Base-by-base conservation (phyloP, 116 monocot genomes). In the Cymodocea nodosa region DNA sequence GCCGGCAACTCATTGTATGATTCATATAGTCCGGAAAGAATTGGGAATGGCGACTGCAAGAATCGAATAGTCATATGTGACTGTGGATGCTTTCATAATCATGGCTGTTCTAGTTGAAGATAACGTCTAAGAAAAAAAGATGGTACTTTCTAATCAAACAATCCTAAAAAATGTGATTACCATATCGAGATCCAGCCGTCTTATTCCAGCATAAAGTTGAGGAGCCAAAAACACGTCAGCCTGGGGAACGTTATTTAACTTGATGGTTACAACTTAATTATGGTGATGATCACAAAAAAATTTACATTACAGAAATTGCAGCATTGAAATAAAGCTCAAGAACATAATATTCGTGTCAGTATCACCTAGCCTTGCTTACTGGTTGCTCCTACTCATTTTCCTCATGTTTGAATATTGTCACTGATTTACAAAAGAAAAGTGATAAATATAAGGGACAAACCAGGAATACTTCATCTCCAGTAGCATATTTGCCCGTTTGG, bases 171-270 rank as follows among this genome's bases (percentile, higher is more conserved):
- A 5, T 24, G 19, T 62, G 23, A 3, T 73, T 77, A 90, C 91
- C 91, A 91, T 84, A 75, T 91, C 82, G 62, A 87, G 77, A 63
- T 82, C 18, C 15, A 80, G 82, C 20, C 80, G 68, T 36, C 44
- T 34, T 35, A 73, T 35, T 49, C 60, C 90, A 59, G 71, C 54
- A 67, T 66, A 66, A 16, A 87, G 77, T 64, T 91, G 91, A 10
- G 91, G 91, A 24, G 84, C 91, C 66, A 91, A 74, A 68, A 82
- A 91, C 13, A 81, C 51, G 72, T 91, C 91, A 68, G 80, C 91
- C 91, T 91, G 59, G 19, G 36, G 23, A 63, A 22, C 5, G 12
- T 44, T 44, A 44, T 5, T 44, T 44, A 44, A 44, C 11, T 44
- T 44, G 9, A 44, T 44, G 4, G 44, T 30, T 30, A 30, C 2